Conservation (phyloP, 1,284 basidiomycete genomes). For the Grifola frondosa region DNA sequence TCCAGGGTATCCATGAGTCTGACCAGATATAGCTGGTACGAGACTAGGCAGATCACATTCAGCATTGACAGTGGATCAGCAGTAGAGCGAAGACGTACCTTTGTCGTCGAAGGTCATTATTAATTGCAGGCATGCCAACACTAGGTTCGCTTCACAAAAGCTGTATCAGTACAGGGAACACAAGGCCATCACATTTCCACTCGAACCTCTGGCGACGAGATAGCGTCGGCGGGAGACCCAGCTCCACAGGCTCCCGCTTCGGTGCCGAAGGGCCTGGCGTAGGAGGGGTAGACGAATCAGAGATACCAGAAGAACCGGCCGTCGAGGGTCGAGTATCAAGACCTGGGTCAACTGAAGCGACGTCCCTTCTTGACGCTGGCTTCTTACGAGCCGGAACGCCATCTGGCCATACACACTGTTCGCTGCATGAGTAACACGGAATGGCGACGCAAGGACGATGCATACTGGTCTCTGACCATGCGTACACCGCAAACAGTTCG, state of each 20-base stretch:
- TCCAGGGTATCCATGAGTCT: conserved; percentile 30
- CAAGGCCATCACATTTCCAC: neutral
- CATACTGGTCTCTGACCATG: conserved; percentile 77
- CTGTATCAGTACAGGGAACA: conserved; percentile 2
- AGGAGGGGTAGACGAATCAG: conserved; percentile 63
- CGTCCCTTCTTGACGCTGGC: conserved; percentile 39
- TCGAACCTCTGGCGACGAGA: conserved; percentile 55
- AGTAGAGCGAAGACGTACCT: conserved; percentile 38
- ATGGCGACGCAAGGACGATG: conserved; percentile 9
- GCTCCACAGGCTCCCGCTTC: conserved; percentile 47
- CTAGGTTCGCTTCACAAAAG: conserved; percentile 19
- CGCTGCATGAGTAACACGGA: conserved; percentile 19
- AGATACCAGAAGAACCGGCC: conserved; percentile 59
- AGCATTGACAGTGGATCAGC: neutral
- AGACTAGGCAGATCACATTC: conserved; percentile 10
- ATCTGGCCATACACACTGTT: conserved; percentile 81
- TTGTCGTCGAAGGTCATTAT: conserved; percentile 41
- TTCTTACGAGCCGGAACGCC: conserved; percentile 63
- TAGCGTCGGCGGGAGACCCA: conserved; percentile 49
- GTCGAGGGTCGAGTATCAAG: conserved; percentile 59
- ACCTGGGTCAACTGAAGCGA: conserved; percentile 37
- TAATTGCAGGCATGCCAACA: conserved; percentile 17
- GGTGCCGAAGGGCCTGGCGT: conserved; percentile 63
- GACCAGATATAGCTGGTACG: conserved; percentile 18
- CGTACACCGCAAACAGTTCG: conserved; percentile 74